A percentile compares a stretch with the other conserved stretches of the same genome.
These are phyloP conservation scores for Uromyces viciae-fabae DNA, from an alignment of 1,284 basidiomycete genomes.

Conservation along the genomic window DNA sequence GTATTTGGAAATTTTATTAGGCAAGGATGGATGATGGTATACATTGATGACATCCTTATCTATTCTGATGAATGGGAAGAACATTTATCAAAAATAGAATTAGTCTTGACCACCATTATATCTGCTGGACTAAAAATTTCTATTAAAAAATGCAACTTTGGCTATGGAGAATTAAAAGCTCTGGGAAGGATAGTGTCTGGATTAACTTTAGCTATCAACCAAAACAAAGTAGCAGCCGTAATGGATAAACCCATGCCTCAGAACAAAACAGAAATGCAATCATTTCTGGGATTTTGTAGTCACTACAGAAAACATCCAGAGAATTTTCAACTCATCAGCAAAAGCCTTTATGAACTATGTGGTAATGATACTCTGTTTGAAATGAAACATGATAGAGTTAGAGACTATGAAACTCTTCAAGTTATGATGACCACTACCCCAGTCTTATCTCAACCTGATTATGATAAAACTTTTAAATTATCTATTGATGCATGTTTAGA, in stretches of 20 bases:
- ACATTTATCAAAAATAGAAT: background rate
- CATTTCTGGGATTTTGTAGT: background rate
- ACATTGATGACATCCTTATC: slow-evolving; percentile 18
- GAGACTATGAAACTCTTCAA: background rate
- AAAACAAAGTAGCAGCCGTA: background rate
- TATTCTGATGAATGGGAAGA: background rate
- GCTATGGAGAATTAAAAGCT: background rate
- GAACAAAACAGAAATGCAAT: slow-evolving; percentile 4
- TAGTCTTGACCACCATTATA: background rate
- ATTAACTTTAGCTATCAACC: background rate
- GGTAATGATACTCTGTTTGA: background rate
- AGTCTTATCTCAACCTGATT: background rate
- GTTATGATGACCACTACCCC: background rate
- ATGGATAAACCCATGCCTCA: slow-evolving; percentile 49
- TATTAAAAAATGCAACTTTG: background rate
- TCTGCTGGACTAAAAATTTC: background rate
- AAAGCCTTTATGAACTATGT: background rate
- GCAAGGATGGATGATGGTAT: background rate
- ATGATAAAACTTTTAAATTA: background rate
- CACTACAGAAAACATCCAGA: background rate
- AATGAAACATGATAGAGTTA: background rate
- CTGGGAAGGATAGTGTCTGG: background rate
- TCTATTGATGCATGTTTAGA: slow-evolving; percentile 1
- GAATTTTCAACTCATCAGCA: background rate
- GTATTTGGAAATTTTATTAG: background rate